Evolutionary conservation across 768 basidiomycete genomes (phyloP).

Genomic region (Amanita brunnescens): DNA sequence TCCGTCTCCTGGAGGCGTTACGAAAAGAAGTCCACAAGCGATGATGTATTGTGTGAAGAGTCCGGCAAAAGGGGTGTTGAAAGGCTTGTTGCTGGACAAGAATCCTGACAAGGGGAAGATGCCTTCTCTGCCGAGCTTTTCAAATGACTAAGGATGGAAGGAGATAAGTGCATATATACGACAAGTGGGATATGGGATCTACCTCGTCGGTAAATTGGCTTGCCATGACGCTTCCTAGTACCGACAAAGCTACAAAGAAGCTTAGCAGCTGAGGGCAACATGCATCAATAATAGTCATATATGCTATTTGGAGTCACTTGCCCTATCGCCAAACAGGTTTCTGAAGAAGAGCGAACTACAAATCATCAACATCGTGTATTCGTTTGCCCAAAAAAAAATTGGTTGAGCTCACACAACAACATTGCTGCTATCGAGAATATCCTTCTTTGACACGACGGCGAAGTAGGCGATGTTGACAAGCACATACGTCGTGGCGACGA

Average conservation of each 20-base stretch:
- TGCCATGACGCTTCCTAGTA: conserved; percentile 55
- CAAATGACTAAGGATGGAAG: conserved; percentile 41
- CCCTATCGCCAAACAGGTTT: conserved; percentile 64
- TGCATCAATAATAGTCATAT: too few relatives aligned
- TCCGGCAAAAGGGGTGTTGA: conserved; percentile 55
- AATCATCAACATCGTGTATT: background rate
- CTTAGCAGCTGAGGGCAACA: conserved; percentile 60
- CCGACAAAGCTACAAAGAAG: conserved; percentile 52
- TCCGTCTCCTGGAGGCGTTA: conserved; percentile 63
- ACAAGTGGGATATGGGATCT: too few relatives aligned
- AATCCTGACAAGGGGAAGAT: conserved; percentile 56
- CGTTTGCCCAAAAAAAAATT: too few relatives aligned
- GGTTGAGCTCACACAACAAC: conserved; percentile 59
- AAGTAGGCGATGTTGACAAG: conserved; percentile 68
- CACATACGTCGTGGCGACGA: conserved; percentile 53
- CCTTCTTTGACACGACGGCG: conserved; percentile 59
- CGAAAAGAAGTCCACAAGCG: conserved; percentile 44
- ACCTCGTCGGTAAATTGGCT: conserved; percentile 65
- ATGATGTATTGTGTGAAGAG: conserved; percentile 54
- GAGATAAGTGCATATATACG: background rate
- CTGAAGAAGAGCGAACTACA: conserved; percentile 63
- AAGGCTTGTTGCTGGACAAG: conserved; percentile 67
- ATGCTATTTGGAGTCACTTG: too few relatives aligned
- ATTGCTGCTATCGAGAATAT: conserved; percentile 57
- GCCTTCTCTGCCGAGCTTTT: conserved; percentile 67